Percentiles rank a stretch among this genome's conserved stretches.
Evolutionary conservation across 441 rosid genomes (phyloP).

Genomic region (Adansonia gregorii): DNA sequence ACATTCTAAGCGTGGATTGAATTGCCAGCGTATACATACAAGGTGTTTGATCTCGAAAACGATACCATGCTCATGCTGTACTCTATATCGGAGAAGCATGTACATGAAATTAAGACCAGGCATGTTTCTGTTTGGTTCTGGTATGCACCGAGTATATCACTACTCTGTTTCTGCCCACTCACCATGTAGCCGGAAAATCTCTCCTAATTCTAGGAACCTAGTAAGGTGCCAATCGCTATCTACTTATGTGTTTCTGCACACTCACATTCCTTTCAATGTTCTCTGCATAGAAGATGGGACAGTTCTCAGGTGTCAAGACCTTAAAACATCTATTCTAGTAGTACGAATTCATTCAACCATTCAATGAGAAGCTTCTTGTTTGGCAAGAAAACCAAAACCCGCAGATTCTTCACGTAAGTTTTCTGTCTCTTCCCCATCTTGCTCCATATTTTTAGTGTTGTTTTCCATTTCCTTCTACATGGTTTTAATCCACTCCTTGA

Average conservation of each 20-base stretch:
- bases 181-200: background rate
- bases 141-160: background rate
- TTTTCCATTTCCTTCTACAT: background rate
- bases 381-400: conserved; percentile 82
- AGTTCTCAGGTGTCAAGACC: conserved; percentile 51
- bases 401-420: conserved; percentile 73
- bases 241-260: too few species aligned
- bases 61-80: too few species aligned
- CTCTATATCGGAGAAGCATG: too few species aligned
- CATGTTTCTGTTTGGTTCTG: background rate
- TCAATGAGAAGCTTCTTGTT: conserved; percentile 82
- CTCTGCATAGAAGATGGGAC: conserved; percentile 52
- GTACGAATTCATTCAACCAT: conserved; percentile 78
- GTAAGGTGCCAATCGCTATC: too few species aligned
- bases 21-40: conserved; percentile 48
- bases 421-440: conserved; percentile 7
- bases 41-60: too few species aligned
- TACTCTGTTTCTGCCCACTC: background rate
- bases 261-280: too few species aligned
- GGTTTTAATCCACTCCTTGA: background rate
- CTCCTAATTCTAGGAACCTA: background rate
- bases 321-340: conserved; percentile 77
- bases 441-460: background rate
- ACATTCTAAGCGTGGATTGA: conserved; percentile 22
- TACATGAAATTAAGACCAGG: too few species aligned